Percentiles rank a stretch among this genome's conserved stretches.
phyloP scores from a whole-genome alignment of 805 yeast species.

The Wickerhamomyces sydowiorum region DNA sequence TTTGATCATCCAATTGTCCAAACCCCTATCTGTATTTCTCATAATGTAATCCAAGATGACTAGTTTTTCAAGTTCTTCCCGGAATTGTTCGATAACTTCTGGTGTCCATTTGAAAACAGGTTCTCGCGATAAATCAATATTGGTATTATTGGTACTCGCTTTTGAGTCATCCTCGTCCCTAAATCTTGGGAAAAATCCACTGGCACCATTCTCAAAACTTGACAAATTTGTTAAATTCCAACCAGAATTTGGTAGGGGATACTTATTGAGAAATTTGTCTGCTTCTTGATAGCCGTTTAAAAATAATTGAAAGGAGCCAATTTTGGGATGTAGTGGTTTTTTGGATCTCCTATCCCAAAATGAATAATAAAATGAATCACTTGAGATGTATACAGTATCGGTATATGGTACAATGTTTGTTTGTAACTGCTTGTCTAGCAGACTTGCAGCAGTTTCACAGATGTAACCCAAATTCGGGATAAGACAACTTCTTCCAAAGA shows the following conservation, averaged over 20 bases:
- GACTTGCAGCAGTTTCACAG: constrained; percentile 66
- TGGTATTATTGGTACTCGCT: not conserved
- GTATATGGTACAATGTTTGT: constrained; percentile 63
- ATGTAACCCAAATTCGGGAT: constrained; percentile 70
- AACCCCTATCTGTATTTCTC: constrained; percentile 70
- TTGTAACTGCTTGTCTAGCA: constrained; percentile 55
- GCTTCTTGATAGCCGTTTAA: constrained; percentile 56
- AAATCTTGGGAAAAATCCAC: not conserved
- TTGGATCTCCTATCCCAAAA: constrained; percentile 34
- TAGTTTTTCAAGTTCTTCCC: constrained; percentile 59
- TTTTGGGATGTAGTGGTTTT: constrained; percentile 35
- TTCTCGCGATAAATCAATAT: constrained; percentile 5
- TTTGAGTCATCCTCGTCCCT: not conserved
- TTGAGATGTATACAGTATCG: constrained; percentile 37
- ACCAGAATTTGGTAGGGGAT: constrained; percentile 52
- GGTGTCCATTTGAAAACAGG: constrained; percentile 48
- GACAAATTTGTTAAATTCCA: constrained; percentile 14
- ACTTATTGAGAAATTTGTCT: constrained; percentile 44
- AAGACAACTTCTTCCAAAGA: constrained; percentile 67
- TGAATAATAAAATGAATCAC: constrained; percentile 36
- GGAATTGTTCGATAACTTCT: constrained; percentile 40
- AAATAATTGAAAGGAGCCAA: constrained; percentile 67
- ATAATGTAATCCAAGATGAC: constrained; percentile 68
- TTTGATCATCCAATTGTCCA: constrained; percentile 75
- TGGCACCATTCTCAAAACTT: not conserved